These are phyloP conservation scores for Mycena latifolia DNA, from an alignment of 768 basidiomycete species.

Conservation along the genomic window DNA sequence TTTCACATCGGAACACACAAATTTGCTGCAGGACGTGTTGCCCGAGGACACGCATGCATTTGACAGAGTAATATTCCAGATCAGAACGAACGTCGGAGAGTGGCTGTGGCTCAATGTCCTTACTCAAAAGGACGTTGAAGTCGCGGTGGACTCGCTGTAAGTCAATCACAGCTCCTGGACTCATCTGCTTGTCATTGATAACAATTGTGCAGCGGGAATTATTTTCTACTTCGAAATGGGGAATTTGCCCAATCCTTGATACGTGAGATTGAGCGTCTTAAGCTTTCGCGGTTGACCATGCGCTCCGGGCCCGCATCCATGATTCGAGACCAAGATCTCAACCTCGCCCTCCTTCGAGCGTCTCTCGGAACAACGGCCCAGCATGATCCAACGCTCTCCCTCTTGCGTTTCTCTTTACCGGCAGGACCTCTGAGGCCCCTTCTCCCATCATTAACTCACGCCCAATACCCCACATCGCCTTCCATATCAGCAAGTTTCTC, in stretches of 20 bases:
- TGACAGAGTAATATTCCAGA: constrained; percentile 78
- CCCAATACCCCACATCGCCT: constrained; percentile 39
- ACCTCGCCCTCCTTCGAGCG: constrained; percentile 87
- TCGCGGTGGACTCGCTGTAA: constrained; percentile 88
- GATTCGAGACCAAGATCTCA: constrained; percentile 93
- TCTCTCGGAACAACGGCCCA: constrained; percentile 92
- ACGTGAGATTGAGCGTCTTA: constrained; percentile 87
- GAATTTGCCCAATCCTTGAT: constrained; percentile 90
- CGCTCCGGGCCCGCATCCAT: constrained; percentile 75
- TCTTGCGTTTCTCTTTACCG: constrained; percentile 82
- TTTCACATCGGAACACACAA: constrained; percentile 74
- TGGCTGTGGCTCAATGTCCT: constrained; percentile 95
- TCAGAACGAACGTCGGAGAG: constrained; percentile 87
- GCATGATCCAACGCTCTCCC: constrained; percentile 81
- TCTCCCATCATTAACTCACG: constrained; percentile 74
- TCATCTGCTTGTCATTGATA: constrained; percentile 7
- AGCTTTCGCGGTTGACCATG: constrained; percentile 79
- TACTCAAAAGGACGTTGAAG: constrained; percentile 85
- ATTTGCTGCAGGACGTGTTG: constrained; percentile 72
- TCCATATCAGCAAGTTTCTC: constrained; percentile 55
- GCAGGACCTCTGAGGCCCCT: constrained; percentile 86
- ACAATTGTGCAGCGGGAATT: constrained; percentile 73
- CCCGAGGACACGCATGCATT: constrained; percentile 84
- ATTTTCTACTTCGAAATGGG: constrained; percentile 90
- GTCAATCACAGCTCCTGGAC: constrained; percentile 40